phyloP scores from a whole-genome alignment of 768 basidiomycete species.

The Psilocybe tampanensis region DNA sequence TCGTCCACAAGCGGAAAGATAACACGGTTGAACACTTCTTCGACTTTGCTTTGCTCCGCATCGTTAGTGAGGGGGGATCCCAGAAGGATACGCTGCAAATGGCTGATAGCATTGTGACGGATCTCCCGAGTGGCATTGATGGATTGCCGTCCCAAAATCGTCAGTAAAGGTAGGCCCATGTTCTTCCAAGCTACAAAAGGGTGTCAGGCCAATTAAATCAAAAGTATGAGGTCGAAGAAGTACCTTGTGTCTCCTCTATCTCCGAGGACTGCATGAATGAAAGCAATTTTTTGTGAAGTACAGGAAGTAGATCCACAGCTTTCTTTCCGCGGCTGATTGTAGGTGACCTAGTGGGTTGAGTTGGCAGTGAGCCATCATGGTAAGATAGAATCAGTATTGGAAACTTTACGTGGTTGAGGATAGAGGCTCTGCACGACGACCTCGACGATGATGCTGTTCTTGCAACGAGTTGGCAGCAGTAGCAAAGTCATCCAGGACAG shows the following conservation, averaged over 20 bases:
- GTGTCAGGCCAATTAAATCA: neutral
- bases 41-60: slow-evolving; percentile 62
- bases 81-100: slow-evolving; percentile 83
- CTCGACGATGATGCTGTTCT: slow-evolving; percentile 57
- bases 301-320: slow-evolving; percentile 79
- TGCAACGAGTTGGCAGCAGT: slow-evolving; percentile 63
- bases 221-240: slow-evolving; percentile 1
- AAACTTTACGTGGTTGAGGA: slow-evolving; percentile 52
- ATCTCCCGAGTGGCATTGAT: slow-evolving; percentile 84
- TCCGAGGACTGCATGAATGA: slow-evolving; percentile 54
- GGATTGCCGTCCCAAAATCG: slow-evolving; percentile 77
- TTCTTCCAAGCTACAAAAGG: slow-evolving; percentile 66
- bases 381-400: slow-evolving; percentile 3
- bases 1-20: slow-evolving; percentile 93
- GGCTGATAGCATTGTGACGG: slow-evolving; percentile 75
- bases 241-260: slow-evolving; percentile 46
- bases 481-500: slow-evolving; percentile 86
- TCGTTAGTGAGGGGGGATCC: slow-evolving; percentile 69
- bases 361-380: neutral
- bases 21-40: slow-evolving; percentile 86
- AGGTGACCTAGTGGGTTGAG: slow-evolving; percentile 79
- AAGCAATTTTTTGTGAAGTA: slow-evolving; percentile 68
- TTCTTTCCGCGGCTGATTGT: slow-evolving; percentile 79
- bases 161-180: slow-evolving; percentile 73
- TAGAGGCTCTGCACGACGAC: slow-evolving; percentile 51